Evolutionary conservation across 1,139 yeast genomes (phyloP), one percentile per base, ranked within the genome.

Genomic region (Nakaseomyces sp.): DNA sequence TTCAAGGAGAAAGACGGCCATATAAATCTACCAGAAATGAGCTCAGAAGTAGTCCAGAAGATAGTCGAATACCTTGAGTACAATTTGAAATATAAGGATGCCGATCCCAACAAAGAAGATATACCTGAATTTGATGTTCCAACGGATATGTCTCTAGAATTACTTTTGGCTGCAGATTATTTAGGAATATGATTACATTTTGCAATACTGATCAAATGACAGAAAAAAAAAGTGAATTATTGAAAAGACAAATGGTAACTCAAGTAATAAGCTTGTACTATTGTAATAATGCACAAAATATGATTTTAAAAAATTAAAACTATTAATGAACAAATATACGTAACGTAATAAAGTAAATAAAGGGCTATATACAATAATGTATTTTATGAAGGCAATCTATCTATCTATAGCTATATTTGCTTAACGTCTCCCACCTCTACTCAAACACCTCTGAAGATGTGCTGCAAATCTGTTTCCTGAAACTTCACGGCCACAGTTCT

Each of bases 401-500:
- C n/a, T n/a, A n/a, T n/a, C n/a, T n/a, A n/a, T n/a, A n/a, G n/a
- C n/a, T n/a, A n/a, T n/a, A n/a, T n/a, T n/a, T 22, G 20, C 7
- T 51, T 44, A 67, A 47, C 70, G 68, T 49, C 77, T 63, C 17
- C 68, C 61, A 44, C 77, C 66, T 19, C 86, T 82, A 26, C 79
- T 86, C 31, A 88, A 65, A 58, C 98, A 91, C 55, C 95, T 77
- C 58, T 87, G 93, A 39, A 89, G 72, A 64, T 91, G 98, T 43
- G 86, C 89, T 3, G 97, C 96, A 69, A 86, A 88, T 47, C 98
- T 70, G 31, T 86, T 81, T 0, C 95, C 96, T 0, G 96, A 91
- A 13, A 91, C 82, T 57, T 82, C 85, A 45, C 98, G 70, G 6
- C 77, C 79, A 64, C 98, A 91, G 53, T 83, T 82, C 13, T 75